Evolutionary conservation across 192 early-diverging fungal species (phyloP), one percentile per base, ranked within the genome.

Genomic region (Coemansia aciculifera): DNA sequence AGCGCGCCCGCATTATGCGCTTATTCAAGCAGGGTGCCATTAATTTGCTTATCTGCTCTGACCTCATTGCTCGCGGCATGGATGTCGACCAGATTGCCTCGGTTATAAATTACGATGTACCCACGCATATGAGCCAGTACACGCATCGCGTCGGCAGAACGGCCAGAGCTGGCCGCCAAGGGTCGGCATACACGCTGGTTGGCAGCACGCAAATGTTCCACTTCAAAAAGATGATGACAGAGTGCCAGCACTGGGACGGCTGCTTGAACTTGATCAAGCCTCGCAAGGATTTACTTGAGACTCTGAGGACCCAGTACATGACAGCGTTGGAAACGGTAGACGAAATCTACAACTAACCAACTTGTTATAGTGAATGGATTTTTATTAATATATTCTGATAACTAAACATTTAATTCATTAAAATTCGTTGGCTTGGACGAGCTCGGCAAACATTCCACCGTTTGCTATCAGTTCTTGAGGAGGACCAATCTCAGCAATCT

Each of bases 111-210:
- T 94, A 95, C 78, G 96, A 98, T 66, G 85, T 90, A 34, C 93
- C 95, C 17, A 71, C 84, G 10, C 88, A 92, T 38, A 90, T 93
- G 86, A 87, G 89, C 65, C 89, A 90, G 73, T 98, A 97, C 67
- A 87, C 95, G n/a, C 96, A 98, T 67, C 88, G 96, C 63, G 91
- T 95, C 0, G 96, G 96, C 5, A 86, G 96, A 64, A 95, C 94
- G 2, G 95, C 94, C 12, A 87, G 95, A 68, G 95, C 95, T 6
- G 95, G 94, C 8, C 80, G 91, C 24, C 78, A 87, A n/a, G 95
- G 95, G 29, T 72, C 81, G 6, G 93, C 93, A 0, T 92, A 90
- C 59, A 91, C 91, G 3, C 66, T 94, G 34, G 86, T 92, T 2
- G 92, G 87, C 38, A 77, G 72, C 49, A 81, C 90, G 67, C 90